Evolutionary conservation across 768 basidiomycete species (phyloP).

Genomic region (Podaxis sp.): DNA sequence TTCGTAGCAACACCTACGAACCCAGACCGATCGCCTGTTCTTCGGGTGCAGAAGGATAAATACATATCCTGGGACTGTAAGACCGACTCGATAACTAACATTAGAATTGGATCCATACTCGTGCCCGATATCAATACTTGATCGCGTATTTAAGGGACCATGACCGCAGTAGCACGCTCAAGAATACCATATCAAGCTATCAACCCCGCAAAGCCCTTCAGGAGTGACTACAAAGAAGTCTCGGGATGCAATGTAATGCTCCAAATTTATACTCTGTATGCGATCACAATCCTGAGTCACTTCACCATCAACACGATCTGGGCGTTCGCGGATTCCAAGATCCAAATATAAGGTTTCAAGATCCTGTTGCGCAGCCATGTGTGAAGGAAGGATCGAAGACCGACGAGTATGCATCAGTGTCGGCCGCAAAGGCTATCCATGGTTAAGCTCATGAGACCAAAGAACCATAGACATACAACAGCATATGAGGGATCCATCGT

Average conservation of each 20-base stretch:
- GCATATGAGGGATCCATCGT: slow-evolving; percentile 38
- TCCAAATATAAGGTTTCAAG: slow-evolving; percentile 33
- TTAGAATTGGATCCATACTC: too few species aligned
- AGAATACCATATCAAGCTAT: slow-evolving; percentile 5
- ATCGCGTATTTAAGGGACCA: too few species aligned
- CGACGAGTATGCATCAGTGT: slow-evolving; percentile 10
- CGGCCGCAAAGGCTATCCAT: background rate
- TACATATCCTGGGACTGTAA: too few species aligned
- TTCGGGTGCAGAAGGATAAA: too few species aligned
- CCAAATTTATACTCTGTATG: slow-evolving; percentile 31
- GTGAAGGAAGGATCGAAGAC: slow-evolving; percentile 37
- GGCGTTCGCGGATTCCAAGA: slow-evolving; percentile 34
- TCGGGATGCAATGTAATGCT: slow-evolving; percentile 32
- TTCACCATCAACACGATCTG: slow-evolving; percentile 33
- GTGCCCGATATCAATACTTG: too few species aligned
- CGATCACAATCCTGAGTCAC: slow-evolving; percentile 38
- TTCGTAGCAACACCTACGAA: too few species aligned
- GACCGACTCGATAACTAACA: too few species aligned
- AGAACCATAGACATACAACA: slow-evolving; percentile 30
- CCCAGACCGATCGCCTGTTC: too few species aligned
- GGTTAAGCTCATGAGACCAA: background rate
- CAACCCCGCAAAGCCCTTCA: slow-evolving; percentile 34
- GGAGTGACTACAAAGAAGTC: slow-evolving; percentile 34
- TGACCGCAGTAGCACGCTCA: too few species aligned
- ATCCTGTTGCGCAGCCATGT: slow-evolving; percentile 28